Evolutionary conservation across 106 monocot species (phyloP), one percentile per base, ranked within the genome.

Genomic region (Dioscorea zingiberensis): DNA sequence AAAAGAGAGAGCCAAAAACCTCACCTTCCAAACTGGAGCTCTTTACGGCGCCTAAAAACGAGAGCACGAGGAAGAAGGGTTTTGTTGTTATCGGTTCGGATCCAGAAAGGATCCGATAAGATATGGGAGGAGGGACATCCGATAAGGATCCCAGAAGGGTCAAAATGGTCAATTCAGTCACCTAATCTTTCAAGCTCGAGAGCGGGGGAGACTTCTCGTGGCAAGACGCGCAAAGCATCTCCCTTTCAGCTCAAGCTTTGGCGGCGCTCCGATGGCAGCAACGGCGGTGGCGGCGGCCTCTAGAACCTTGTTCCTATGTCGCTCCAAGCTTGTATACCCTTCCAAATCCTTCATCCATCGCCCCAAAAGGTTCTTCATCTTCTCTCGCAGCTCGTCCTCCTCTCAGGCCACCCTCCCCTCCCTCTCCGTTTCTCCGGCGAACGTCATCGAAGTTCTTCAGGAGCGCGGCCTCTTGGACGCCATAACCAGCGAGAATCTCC

Each of bases 401-500:
- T 54, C 27, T 73, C 48, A 51, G 57, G 21, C 55, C 61, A 59
- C 46, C 58, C 1, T 28, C 28, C 16, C 21, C 74, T 44, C 68
- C 44, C 17, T 44, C 1, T 10, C 38, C 38, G 38, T 38, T 38
- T 38, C 38, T 38, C 47, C 28, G 71, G 56, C 66, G 24, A 76
- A 87, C 80, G 85, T 88, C 19, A 67, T 97, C 21, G 77, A 83
- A 45, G 57, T 88, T 67, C 91, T 97, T 58, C 67, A 73, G 30
- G 73, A 91, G 64, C 82, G 95, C 9, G 91, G 91, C 44, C 83
- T 92, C 27, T 44, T 97, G 25, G 95, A 97, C 10, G 81, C 88
- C 38, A 60, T 81, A 63, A 97, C 95, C 59, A 77, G 71, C 70
- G 88, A 85, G 16, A 63, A 54, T 48, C 81, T 92, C 68, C 55